Conservation (phyloP, 1,284 basidiomycete genomes). For the Vanrija sp. region DNA sequence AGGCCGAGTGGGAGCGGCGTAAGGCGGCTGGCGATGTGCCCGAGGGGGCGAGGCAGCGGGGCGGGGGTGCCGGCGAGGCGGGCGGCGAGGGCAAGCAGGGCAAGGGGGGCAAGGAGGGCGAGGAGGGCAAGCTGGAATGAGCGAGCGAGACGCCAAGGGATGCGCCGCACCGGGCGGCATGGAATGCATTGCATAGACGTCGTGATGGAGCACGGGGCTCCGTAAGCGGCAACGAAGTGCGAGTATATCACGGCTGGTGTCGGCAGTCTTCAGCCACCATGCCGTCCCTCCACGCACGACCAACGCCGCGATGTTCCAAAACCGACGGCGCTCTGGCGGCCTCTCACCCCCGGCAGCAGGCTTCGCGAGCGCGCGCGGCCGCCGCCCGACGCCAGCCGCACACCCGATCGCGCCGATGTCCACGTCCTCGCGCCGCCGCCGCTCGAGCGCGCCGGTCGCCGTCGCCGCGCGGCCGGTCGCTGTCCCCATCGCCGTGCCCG, state of each 20-base stretch:
- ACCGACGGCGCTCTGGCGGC: too few relatives aligned
- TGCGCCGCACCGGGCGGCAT: too few relatives aligned
- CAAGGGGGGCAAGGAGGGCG: background rate
- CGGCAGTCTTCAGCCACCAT: too few relatives aligned
- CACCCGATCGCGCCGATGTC: background rate
- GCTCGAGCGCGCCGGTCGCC: background rate
- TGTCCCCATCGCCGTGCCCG: background rate
- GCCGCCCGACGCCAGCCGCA: background rate
- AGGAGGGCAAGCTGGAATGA: background rate
- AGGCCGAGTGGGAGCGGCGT: conserved; percentile 11
- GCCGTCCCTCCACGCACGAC: too few relatives aligned
- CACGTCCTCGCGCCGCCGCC: background rate
- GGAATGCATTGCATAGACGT: too few relatives aligned
- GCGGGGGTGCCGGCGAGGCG: background rate
- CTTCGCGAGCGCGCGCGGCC: background rate
- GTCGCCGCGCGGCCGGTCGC: background rate
- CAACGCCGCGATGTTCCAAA: too few relatives aligned
- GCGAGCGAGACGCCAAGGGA: too few relatives aligned
- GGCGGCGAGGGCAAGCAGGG: background rate
- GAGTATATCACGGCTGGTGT: too few relatives aligned
- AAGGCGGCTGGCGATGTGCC: conserved; percentile 8
- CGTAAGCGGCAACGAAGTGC: too few relatives aligned
- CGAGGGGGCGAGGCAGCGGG: background rate
- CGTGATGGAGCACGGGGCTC: too few relatives aligned
- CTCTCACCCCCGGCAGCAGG: too few relatives aligned